Conservation (phyloP, 257 asterid species). For the Fraxinus pennsylvanica region DNA sequence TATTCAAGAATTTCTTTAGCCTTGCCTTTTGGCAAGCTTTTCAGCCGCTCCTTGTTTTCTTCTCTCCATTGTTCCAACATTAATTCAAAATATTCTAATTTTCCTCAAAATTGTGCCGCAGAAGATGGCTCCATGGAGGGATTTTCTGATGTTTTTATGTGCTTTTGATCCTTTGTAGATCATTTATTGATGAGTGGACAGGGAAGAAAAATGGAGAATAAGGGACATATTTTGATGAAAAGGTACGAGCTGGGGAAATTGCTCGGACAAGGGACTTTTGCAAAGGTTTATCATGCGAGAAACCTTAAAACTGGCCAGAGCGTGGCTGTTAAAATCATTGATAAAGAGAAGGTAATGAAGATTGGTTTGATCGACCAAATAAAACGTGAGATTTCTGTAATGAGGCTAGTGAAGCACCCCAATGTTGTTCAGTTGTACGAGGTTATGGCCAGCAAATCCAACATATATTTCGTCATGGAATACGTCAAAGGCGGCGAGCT, state of each 20-base stretch:
- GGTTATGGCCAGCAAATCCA: conserved; percentile 82
- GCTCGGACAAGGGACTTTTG: conserved; percentile 87
- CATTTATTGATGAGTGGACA: not conserved
- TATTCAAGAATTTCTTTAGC: conserved; percentile 30
- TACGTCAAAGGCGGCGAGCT: conserved; percentile 84
- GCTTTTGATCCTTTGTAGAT: not conserved
- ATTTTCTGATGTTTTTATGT: not conserved
- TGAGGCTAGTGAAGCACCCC: conserved; percentile 76
- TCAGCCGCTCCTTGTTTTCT: conserved; percentile 15
- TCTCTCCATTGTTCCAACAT: conserved; percentile 6
- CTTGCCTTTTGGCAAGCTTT: conserved; percentile 52
- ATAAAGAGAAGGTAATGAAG: conserved; percentile 62
- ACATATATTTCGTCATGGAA: conserved; percentile 82
- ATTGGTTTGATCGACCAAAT: conserved; percentile 76
- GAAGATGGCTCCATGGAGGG: not conserved
- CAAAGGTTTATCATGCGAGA: conserved; percentile 78
- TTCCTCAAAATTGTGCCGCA: not conserved
- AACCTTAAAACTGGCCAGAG: conserved; percentile 53
- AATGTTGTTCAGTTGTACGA: conserved; percentile 79
- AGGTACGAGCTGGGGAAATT: conserved; percentile 75
- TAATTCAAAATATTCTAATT: not conserved
- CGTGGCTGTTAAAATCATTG: conserved; percentile 76
- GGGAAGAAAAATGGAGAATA: conserved; percentile 47
- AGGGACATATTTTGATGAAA: conserved; percentile 63
- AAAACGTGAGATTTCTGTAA: conserved; percentile 79